Evolutionary conservation across 306 rosid genomes (phyloP), one percentile per base, ranked within the genome.

Genomic region (Crataegus laevigata): DNA sequence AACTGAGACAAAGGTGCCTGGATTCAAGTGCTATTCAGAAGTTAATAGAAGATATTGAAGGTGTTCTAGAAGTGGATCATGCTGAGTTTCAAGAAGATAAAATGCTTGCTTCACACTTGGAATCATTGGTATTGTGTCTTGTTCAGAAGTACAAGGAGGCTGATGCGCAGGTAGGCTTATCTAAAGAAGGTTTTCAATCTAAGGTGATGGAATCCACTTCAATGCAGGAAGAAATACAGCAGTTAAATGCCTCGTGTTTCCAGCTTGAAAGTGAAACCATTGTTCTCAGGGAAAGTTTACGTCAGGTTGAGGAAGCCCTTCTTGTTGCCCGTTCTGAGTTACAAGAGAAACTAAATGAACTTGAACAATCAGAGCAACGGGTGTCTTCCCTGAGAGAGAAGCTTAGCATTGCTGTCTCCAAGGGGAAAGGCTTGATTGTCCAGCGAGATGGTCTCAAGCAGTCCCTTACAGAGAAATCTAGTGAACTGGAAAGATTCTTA

Each of bases 341-440:
- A 60, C 83, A 47, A 13, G 91, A 79, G 79, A 96, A 88, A 84
- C 71, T 57, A 75, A 75, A 78, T 72, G 99, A 96, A 79, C 88
- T 90, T 66, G 91, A 88, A 75, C 92, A 90, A 79, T 84, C 96
- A 26, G 98, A 96, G 80, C 98, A 86, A 79, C 91, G 96, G 67
- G 90, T 88, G 69, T 86, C 91, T 75, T 89, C 99, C 62, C 68
- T 88, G 34, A 84, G 98, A 75, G 98, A 92, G 85, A 96, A 92
- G 86, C 98, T 96, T 75, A 69, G 97, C 85, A 92, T 96, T 76
- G 99, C 99, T 79, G 99, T 92, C 78, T 77, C 97, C 79, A 96
- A 92, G 88, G 99, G 99, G 38, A 96, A 96, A 83, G 96, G 97
- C 69, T 85, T 96, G 88, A 80, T 94, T 63, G 96, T 94, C 66